These are phyloP conservation scores for Pseudocercospora cruenta DNA, from an alignment of 2,329 filamentous ascomycete genomes.

Conservation along the genomic window DNA sequence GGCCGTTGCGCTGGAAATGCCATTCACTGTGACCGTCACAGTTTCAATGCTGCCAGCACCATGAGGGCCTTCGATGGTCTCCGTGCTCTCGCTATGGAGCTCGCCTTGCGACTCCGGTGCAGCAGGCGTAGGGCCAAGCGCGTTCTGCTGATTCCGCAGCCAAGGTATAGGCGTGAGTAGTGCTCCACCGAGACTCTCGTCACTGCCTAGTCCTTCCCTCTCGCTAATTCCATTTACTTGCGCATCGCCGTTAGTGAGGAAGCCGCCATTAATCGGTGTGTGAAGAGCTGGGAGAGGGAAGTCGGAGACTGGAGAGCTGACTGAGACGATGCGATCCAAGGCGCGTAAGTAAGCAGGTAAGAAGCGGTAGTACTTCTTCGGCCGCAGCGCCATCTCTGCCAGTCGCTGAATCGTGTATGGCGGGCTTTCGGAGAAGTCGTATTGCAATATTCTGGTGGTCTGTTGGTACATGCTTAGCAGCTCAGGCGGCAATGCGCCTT, in stretches of 20 bases:
- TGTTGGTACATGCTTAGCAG: conserved; percentile 59
- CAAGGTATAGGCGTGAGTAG: conserved; percentile 93
- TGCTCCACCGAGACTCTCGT: conserved; percentile 87
- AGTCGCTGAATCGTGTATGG: conserved; percentile 93
- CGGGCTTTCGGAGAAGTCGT: conserved; percentile 71
- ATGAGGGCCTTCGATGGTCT: conserved; percentile 80
- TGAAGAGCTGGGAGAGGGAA: conserved; percentile 76
- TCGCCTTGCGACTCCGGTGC: conserved; percentile 47
- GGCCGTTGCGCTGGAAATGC: conserved; percentile 43
- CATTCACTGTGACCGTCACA: conserved; percentile 75
- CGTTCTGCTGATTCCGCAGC: conserved; percentile 54
- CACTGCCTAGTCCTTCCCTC: conserved; percentile 66
- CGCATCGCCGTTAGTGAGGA: conserved; percentile 56
- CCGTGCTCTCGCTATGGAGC: conserved; percentile 72
- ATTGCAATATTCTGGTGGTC: conserved; percentile 35
- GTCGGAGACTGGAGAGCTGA: conserved; percentile 77
- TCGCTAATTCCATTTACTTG: conserved; percentile 66
- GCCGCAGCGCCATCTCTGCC: conserved; percentile 79
- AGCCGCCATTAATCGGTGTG: conserved; percentile 47
- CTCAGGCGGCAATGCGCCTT: conserved; percentile 63
- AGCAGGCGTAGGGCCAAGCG: conserved; percentile 18
- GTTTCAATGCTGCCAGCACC: conserved; percentile 80
- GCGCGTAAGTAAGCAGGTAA: conserved; percentile 86
- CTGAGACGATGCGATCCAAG: conserved; percentile 85
- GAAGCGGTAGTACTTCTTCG: conserved; percentile 77